phyloP scores from a whole-genome alignment of 2,329 filamentous ascomycete species.

The Keithomyces neogunnii region DNA sequence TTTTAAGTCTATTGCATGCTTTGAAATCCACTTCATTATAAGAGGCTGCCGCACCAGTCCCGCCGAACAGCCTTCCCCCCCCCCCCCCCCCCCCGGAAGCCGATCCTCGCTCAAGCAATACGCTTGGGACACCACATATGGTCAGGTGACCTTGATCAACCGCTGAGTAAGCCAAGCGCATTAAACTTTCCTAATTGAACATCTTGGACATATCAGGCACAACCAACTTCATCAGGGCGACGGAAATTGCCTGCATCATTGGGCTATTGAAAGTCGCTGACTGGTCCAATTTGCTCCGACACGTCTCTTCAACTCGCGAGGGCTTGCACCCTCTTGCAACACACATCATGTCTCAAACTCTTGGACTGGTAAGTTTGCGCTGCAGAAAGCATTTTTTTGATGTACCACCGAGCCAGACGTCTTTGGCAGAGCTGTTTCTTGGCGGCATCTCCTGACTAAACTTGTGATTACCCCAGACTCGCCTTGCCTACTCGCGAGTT shows the following conservation, averaged over 20 bases:
- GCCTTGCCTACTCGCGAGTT: slow-evolving; percentile 88
- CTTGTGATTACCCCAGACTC: slow-evolving; percentile 52
- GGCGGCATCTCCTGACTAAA: not conserved
- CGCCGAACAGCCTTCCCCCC: not conserved
- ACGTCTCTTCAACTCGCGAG: slow-evolving; percentile 5
- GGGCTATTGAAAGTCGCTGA: not conserved
- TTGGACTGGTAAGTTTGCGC: slow-evolving; percentile 55
- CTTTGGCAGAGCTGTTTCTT: not conserved
- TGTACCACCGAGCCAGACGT: not conserved
- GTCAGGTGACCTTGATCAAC: slow-evolving; percentile 2
- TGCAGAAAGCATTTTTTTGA: too few species aligned
- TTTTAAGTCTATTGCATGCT: slow-evolving; percentile 17
- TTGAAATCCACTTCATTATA: slow-evolving; percentile 21
- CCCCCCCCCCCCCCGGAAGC: not conserved
- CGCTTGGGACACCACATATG: not conserved
- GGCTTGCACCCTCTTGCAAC: slow-evolving; percentile 10
- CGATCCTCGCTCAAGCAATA: not conserved
- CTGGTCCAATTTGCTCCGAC: not conserved
- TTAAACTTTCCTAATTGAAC: not conserved
- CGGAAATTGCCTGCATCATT: not conserved
- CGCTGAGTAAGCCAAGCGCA: slow-evolving; percentile 6
- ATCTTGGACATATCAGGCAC: not conserved
- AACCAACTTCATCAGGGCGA: not conserved
- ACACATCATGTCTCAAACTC: slow-evolving; percentile 64
- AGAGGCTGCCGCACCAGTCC: too few species aligned